A percentile compares a stretch with the other conserved stretches of the same genome.
Conservation (phyloP, 257 asterid genomes). For the Solanum lycopersicoides region DNA sequence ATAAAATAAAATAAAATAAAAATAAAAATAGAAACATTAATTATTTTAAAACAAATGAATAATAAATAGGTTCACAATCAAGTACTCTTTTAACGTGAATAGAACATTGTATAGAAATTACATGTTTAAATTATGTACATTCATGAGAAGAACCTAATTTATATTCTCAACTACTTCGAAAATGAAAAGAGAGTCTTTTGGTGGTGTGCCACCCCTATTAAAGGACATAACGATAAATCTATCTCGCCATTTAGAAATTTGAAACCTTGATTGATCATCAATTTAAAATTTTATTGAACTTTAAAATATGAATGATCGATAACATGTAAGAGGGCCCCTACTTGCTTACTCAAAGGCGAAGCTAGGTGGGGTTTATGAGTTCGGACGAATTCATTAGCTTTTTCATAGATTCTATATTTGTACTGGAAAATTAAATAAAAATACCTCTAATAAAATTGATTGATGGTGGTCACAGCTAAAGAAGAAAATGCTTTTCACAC, state of each 20-base stretch:
- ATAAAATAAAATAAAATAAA: too few species aligned
- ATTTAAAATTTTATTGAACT: neutral
- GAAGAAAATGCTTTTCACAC: too few species aligned
- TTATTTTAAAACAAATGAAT: too few species aligned
- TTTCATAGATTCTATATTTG: too few species aligned
- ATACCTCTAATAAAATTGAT: too few species aligned
- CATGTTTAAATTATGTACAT: neutral
- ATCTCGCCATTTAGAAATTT: too few species aligned
- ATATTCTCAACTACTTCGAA: neutral
- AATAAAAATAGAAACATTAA: too few species aligned
- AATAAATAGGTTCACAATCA: neutral
- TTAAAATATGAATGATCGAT: neutral
- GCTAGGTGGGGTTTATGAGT: too few species aligned
- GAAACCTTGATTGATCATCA: neutral
- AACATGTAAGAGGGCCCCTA: neutral
- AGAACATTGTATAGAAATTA: neutral
- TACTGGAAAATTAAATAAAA: too few species aligned
- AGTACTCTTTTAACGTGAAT: neutral
- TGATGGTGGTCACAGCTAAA: too few species aligned
- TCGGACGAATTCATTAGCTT: accelerated
- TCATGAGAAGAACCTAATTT: neutral
- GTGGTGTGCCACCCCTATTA: neutral
- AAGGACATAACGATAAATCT: neutral
- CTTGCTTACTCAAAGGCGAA: neutral
- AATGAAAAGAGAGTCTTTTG: neutral